Evolutionary conservation across 208 protist species (phyloP), one percentile per base, ranked within the genome.

Genomic region (Leishmania guyanensis): DNA sequence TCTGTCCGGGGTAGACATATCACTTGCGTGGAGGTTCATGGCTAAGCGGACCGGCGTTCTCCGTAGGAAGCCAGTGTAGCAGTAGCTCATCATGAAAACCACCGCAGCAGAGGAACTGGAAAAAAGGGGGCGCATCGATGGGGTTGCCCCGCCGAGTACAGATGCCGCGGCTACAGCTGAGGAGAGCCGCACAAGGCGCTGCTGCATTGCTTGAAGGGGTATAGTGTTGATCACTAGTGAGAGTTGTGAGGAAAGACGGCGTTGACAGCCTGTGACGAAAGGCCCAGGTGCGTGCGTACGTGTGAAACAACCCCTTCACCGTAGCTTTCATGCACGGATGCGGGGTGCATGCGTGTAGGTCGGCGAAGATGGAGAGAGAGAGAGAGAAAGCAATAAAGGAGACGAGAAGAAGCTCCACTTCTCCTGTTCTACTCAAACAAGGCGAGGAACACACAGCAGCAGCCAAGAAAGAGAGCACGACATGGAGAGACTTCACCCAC

Each of bases 1-100:
- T 51, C 92, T 86, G 83, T 97, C 93, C 0, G 94, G 94, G 29
- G 94, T 97, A 51, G 92, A 96, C 84, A 96, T 90, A 79, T 97
- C 94, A 65, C 91, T 96, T 12, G 91, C 90, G 89, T 97, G 92
- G 48, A 97, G 86, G 80, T 91, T 94, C 65, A 82, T 87, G 14
- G 83, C 82, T 66, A 86, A 69, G n/a, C 76, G 80, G 5, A 74
- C 83, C 2, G 77, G 65, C 14, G 86, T 86, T 51, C 54, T 33
- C 46, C 81, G 80, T 5, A 86, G 43, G 22, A 81, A 51, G 48
- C 56, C 65, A 48, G 50, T 2, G 53, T 22, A 33, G n/a, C 48
- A 20, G 56, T 14, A 33, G 22, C 22, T 9, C 75, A 64, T 36
- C 46, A 53, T 20, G 26, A 26, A 43, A 71, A 6, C 43, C 0